phyloP scores from a whole-genome alignment of 768 basidiomycete species.

The Tephrocybe sp. region DNA sequence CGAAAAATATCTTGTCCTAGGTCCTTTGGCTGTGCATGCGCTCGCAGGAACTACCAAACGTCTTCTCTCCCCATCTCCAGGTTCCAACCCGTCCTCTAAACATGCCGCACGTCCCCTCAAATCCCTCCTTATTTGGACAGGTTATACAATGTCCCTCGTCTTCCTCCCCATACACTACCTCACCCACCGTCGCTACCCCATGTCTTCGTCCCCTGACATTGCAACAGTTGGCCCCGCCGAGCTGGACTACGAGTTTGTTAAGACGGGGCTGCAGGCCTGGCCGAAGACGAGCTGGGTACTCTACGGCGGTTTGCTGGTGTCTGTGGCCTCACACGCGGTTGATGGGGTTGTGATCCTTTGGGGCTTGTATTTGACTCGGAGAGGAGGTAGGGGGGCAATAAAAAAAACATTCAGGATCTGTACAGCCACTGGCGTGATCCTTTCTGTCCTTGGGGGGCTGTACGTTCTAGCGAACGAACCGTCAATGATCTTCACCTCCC shows the following conservation, averaged over 20 bases:
- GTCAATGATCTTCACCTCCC: constrained; percentile 51
- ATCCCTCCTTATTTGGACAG: constrained; percentile 57
- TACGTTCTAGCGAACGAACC: constrained; percentile 57
- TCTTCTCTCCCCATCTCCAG: constrained; percentile 36
- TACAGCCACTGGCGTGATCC: constrained; percentile 35
- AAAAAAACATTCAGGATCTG: too few relatives aligned
- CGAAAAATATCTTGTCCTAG: constrained; percentile 67
- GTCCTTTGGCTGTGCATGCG: constrained; percentile 67
- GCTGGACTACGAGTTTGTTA: constrained; percentile 83
- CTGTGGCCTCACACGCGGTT: constrained; percentile 57
- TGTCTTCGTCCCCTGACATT: constrained; percentile 46
- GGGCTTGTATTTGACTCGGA: constrained; percentile 47
- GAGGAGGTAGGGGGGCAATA: constrained; percentile 24
- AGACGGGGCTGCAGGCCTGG: constrained; percentile 62
- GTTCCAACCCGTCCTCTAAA: too few relatives aligned
- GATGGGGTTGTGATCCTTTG: constrained; percentile 60
- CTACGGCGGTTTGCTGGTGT: constrained; percentile 61
- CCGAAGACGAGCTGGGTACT: constrained; percentile 61
- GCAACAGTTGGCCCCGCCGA: constrained; percentile 67
- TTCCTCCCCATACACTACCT: constrained; percentile 71
- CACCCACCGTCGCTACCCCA: constrained; percentile 63
- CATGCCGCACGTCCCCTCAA: constrained; percentile 33
- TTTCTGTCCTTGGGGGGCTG: constrained; percentile 60
- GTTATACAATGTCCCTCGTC: constrained; percentile 55
- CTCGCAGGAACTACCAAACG: constrained; percentile 61